Percentiles rank a stretch among this genome's conserved stretches.
phyloP scores from a whole-genome alignment of 208 protist species.

The Jaenimonas drosophilae region DNA sequence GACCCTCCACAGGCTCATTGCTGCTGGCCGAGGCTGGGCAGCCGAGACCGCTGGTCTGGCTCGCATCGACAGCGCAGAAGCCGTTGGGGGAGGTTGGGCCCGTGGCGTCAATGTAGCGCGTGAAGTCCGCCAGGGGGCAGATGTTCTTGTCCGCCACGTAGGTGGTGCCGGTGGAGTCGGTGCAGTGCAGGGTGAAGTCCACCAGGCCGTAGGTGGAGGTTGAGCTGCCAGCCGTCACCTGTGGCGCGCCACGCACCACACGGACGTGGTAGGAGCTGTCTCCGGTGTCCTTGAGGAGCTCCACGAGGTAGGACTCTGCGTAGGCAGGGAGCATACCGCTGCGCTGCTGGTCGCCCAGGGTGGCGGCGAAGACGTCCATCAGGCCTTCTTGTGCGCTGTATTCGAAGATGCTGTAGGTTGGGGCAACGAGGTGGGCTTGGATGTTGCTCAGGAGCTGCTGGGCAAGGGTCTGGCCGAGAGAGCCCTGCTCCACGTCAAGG shows the following conservation, averaged over 20 bases:
- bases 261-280: conserved; percentile 31
- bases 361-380: conserved; percentile 27
- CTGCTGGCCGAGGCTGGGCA: background rate
- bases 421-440: conserved; percentile 17
- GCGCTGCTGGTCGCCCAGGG: conserved; percentile 32
- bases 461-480: conserved; percentile 26
- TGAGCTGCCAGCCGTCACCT: conserved; percentile 10
- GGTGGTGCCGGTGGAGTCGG: conserved; percentile 14
- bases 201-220: conserved; percentile 24
- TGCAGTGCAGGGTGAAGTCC: conserved; percentile 24
- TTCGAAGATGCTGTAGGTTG: conserved; percentile 41
- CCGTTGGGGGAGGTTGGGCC: conserved; percentile 8
- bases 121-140: conserved; percentile 16
- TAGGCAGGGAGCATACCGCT: conserved; percentile 28
- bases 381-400: conserved; percentile 58
- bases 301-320: conserved; percentile 34
- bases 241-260: conserved; percentile 34
- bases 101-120: conserved; percentile 13
- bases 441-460: conserved; percentile 39
- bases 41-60: background rate
- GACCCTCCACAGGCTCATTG: conserved; percentile 9
- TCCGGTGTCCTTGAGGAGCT: conserved; percentile 46
- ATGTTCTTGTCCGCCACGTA: conserved; percentile 25
- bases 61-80: conserved; percentile 6
- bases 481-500: conserved; percentile 17